Conservation (phyloP, 2,329 filamentous ascomycete species). For the Boeremia lycopersici region DNA sequence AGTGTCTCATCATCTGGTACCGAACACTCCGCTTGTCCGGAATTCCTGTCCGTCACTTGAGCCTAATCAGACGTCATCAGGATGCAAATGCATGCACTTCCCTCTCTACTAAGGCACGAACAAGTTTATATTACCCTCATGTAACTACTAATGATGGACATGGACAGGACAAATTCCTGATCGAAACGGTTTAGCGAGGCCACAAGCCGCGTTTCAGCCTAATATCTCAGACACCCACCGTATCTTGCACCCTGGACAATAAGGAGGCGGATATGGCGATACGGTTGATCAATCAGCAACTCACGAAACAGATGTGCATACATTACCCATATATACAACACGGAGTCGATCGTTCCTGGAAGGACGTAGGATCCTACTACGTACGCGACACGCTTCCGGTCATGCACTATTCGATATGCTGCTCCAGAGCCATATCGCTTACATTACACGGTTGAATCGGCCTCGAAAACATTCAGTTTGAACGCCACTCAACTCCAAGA, state of each 20-base stretch:
- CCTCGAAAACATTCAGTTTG: neutral
- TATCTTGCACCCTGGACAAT: conserved; percentile 20
- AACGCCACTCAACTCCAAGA: neutral
- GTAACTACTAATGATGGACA: neutral
- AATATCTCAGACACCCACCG: conserved; percentile 28
- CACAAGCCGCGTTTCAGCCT: conserved; percentile 31
- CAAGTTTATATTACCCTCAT: neutral
- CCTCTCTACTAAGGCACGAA: neutral
- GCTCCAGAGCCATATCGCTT: conserved; percentile 1
- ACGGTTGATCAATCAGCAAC: neutral
- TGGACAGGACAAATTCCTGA: neutral
- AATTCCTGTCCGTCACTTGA: neutral
- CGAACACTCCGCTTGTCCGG: neutral
- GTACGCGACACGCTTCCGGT: neutral
- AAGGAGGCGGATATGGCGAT: neutral
- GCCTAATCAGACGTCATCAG: neutral
- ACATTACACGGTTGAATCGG: conserved; percentile 5
- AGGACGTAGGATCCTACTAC: conserved; percentile 1
- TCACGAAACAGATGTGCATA: conserved; percentile 4
- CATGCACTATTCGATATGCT: conserved; percentile 4
- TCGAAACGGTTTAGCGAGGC: neutral
- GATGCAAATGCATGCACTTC: neutral
- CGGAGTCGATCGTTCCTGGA: neutral
- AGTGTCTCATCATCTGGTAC: neutral
- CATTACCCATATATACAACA: neutral